Base-by-base conservation (phyloP, 2,329 filamentous ascomycete genomes). In the Thielaviopsis ethacetica region DNA sequence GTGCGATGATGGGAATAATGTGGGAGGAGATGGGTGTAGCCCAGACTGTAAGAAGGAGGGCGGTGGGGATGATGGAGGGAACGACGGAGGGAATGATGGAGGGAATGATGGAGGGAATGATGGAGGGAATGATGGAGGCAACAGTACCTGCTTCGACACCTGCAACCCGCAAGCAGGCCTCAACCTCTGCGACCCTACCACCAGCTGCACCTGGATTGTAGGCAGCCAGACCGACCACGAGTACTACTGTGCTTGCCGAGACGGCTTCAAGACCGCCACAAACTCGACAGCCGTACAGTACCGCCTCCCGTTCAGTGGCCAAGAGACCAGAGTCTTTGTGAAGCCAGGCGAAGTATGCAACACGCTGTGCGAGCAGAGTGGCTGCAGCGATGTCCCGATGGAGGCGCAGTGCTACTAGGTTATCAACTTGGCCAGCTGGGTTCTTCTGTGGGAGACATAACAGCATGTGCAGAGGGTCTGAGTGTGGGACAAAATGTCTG, bases 1-100 rank as follows among this genome's bases (percentile, higher is more conserved):
- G 30, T 61, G 54, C 21, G 22, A 59, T 26, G 56, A 59, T 51
- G 60, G 54, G 17, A 53, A 61, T 19, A 53, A 51, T 12, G 38
- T 57, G 17, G 10, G 10, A 6, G 47, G 17, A 15, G 50, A 59
- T 13, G 49, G 60, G 17, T 61, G 57, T 22, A 59, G 30, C 17
- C 21, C 34, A 6, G 15, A 19, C n/a, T 61, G 57, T 38, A 54
- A 47, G 41, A 27, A 38, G 54, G 51, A 52, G 24, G 21, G 19
- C 34, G 49, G 24, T 5, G 24, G 9, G 7, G n/a, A 53, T 34
- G 50, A 19, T 12, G 19, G 51, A 5, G 47, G 47, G 10, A 24
- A 59, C 12, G 30, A 24, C 10, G 15, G 21, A 12, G 41, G 19
- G 3, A 22, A 55, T 19, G 22, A 53, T 12, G 19, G 53, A 55